Base-by-base conservation (phyloP, 345 rosid species). In the Jatropha curcas region DNA sequence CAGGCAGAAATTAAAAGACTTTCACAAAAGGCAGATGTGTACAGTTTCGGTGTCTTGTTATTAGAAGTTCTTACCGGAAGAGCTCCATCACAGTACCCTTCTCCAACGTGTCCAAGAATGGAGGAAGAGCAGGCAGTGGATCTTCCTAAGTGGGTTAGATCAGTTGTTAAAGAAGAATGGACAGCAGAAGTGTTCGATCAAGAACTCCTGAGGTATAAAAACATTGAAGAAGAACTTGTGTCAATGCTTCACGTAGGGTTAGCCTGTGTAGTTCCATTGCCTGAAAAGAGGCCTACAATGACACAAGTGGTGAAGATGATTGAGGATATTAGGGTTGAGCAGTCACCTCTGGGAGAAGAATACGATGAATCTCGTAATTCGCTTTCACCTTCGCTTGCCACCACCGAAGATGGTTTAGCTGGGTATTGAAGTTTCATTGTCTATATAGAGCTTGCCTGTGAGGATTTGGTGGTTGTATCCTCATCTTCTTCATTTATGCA, bases 131-230 rank as follows among this genome's bases (percentile, higher is more conserved):
- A 79, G 14, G 80, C 80, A 0, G 84, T 82, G 63, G 98, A 94
- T 72, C 90, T 94, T 62, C 97, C 97, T 0, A 94, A 85, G 61
- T 92, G 98, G 98, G 98, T 94, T 51, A 78, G 91, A 73, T 94
- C 97, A 2, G 97, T 94, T 37, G 97, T 94, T 46, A 94, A 87
- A 84, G 97, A 94, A 79, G 98, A 92, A 78, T 92, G 97, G 97
- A 94, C 98, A 17, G 94, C 97, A 7, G 98, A 94, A 82, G 97
- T 94, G 74, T 94, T 94, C 75, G 98, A 94, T 78, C 87, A 87
- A 77, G 98, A 94, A 77, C 91, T 94, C 43, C 33, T 94, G 77
- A 89, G 98, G 89, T 94, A 94, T 72, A 94, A 94, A 82, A 92
- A 94, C 80, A 92, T 94, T 17, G 97, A 90, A 71, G 97, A 90